Evolutionary conservation across 2,329 filamentous ascomycete genomes (phyloP), one percentile per base, ranked within the genome.

Genomic region (Paraphoma chrysanthemicola): DNA sequence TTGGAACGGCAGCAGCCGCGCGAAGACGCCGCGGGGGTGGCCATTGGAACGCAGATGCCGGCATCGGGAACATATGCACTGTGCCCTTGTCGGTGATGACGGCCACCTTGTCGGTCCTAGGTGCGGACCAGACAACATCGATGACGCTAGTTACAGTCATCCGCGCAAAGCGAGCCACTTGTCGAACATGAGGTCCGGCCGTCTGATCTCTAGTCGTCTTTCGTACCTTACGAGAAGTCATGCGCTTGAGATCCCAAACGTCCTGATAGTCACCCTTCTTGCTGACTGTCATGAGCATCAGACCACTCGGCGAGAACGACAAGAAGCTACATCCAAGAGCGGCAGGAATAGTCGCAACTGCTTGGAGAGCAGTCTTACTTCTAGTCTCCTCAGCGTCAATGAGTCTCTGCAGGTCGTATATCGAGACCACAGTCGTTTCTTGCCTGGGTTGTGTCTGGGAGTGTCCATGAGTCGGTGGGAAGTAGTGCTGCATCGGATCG

Each of bases 31-130:
- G 80, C 42, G 87, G 88, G 23, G 93, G 91, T 41, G 93, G 93
- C 93, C 93, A 97, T 63, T 90, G 88, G 67, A 93, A 94, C 4
- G 92, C 91, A 60, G 87, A 90, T 44, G 87, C 83, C 8, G 93
- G 92, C 76, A 98, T 86, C 64, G 97, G 91, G 62, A 97, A 89
- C 43, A 98, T 86, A 77, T 99, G 95, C 10, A 97, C 88, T 8
- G 95, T 99, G n/a, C 94, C 93, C 66, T 93, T 91, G 69, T 96
- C 92, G 0, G 95, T 98, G 28, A 97, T 88, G 79, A 99, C 88
- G 1, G 93, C 94, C 39, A 96, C 80, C 56, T 91, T 89, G 71
- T 96, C 91, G 18, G 91, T 92, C 53, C 89, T 88, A 3, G 91
- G 91, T 52, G 86, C 85, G 1, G 90, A 90, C 95, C 95, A 99